phyloP scores from a whole-genome alignment of 495 filamentous ascomycete species.

The Hypoxylon lienhwacheense region DNA sequence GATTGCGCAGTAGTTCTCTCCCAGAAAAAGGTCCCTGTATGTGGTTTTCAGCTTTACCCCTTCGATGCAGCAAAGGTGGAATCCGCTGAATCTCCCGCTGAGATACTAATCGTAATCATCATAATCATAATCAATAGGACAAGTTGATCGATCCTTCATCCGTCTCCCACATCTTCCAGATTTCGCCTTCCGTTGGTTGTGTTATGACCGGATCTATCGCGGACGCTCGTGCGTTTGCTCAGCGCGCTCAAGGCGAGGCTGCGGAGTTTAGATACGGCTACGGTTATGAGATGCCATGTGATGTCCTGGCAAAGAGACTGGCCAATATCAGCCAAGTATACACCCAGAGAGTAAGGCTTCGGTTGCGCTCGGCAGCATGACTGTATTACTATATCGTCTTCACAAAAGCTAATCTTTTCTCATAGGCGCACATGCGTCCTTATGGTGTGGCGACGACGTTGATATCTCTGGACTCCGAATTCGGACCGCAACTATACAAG shows the following conservation, averaged over 20 bases:
- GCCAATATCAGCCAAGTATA: slow-evolving; percentile 99
- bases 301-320: slow-evolving; percentile 91
- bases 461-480: slow-evolving; percentile 89
- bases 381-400: neutral
- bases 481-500: slow-evolving; percentile 96
- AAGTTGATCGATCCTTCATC: slow-evolving; percentile 98
- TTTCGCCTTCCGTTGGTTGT: slow-evolving; percentile 94
- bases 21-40: slow-evolving; percentile 98
- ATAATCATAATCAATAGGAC: slow-evolving; percentile 63
- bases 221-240: slow-evolving; percentile 88
- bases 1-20: slow-evolving; percentile 95
- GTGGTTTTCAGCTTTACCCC: slow-evolving; percentile 44
- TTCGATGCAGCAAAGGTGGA: slow-evolving; percentile 18
- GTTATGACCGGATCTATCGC: slow-evolving; percentile 99
- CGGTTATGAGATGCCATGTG: slow-evolving; percentile 99
- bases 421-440: slow-evolving; percentile 94
- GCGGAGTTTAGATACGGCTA: slow-evolving; percentile 98
- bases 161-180: slow-evolving; percentile 94
- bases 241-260: slow-evolving; percentile 90
- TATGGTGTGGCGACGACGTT: slow-evolving; percentile 92
- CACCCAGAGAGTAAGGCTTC: slow-evolving; percentile 79
- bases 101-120: too few species aligned
- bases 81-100: slow-evolving; percentile 31
- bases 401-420: slow-evolving; percentile 25
- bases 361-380: neutral